Conservation (phyloP, 2,329 filamentous ascomycete genomes). For the Rutstroemia sydowiana region DNA sequence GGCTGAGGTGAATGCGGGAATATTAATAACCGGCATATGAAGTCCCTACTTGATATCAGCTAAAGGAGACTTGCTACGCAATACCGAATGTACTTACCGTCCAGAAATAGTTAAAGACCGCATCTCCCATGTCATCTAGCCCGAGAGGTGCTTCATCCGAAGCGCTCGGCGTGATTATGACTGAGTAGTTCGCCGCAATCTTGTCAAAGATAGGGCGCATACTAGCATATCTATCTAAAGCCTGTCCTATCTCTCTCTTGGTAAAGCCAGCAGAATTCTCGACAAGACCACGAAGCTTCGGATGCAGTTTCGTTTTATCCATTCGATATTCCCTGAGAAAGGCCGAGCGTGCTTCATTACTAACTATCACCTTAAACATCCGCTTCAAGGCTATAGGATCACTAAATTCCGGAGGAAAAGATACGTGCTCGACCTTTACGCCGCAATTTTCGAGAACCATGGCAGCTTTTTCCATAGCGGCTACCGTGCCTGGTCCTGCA, state of each 20-base stretch:
- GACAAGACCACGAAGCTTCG: slow-evolving; percentile 41
- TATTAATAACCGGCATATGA: slow-evolving; percentile 11
- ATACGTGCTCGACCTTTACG: slow-evolving; percentile 4
- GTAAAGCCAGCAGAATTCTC: slow-evolving; percentile 40
- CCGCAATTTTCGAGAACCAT: slow-evolving; percentile 29
- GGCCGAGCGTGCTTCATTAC: neutral
- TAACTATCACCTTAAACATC: slow-evolving; percentile 1
- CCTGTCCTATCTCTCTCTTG: slow-evolving; percentile 42
- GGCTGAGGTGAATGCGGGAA: slow-evolving; percentile 8
- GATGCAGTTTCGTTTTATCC: slow-evolving; percentile 40
- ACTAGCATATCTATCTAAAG: slow-evolving; percentile 47
- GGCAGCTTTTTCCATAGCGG: slow-evolving; percentile 35
- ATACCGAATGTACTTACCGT: neutral
- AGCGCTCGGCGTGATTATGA: slow-evolving; percentile 51
- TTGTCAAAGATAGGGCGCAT: slow-evolving; percentile 48
- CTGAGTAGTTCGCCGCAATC: slow-evolving; percentile 44
- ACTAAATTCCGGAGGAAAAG: neutral
- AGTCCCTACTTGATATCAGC: too few relatives aligned
- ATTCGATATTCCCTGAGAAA: slow-evolving; percentile 39
- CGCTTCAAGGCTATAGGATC: neutral
- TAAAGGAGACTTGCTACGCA: too few relatives aligned
- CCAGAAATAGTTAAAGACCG: slow-evolving; percentile 5
- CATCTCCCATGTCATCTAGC: slow-evolving; percentile 37
- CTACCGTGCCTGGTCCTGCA: slow-evolving; percentile 36
- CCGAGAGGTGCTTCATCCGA: slow-evolving; percentile 53